Evolutionary conservation across 1,284 basidiomycete species (phyloP), one percentile per base, ranked within the genome.

Genomic region (Trametes versicolor): DNA sequence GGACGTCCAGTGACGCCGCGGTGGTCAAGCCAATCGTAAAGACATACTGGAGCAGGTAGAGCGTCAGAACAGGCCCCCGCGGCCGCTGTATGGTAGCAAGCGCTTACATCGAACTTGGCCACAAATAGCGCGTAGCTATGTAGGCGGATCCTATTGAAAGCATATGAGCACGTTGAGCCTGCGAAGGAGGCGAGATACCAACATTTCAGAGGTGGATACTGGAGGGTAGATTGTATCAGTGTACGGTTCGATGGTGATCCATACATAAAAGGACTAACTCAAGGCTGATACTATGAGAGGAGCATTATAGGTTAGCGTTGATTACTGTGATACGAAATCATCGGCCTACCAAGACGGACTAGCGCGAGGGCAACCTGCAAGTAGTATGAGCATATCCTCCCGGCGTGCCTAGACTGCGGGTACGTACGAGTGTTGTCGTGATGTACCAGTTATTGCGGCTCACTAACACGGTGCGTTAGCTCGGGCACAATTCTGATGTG

Each of bases 1-100:
- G 67, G 41, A 88, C 67, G 70, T 88, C 86, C 4, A 85, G 79
- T 4, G 76, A 76, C 0, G 83, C 81, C 0, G 86, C 85, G 21
- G 86, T 77, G 0, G 82, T 80, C 0, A 88, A 75, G 43, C 87
- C 86, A 0, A 81, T 70, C 0, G 86, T 87, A 67, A 88, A 88
- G 17, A 87, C 75, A 83, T 85, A 88, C 85, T 86, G 25, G 10
- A 25, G 36, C 17, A n/a, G n/a, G n/a, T n/a, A n/a, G n/a, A n/a
- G 7, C 2, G 23, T 12, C 15, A 41, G 10, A n/a, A 9, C n/a
- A 34, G 25, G 9, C 12, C 12, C 10, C n/a, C 21, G 43, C 27
- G 19, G 13, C 23, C 2, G 17, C 4, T 15, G 8, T 10, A 23
- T 7, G 9, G 5, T 2, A 36, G 19, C 1, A 15, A 23, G 19